These are phyloP conservation scores for Thelonectria olida DNA, from an alignment of 2,329 filamentous ascomycete genomes.

Conservation along the genomic window DNA sequence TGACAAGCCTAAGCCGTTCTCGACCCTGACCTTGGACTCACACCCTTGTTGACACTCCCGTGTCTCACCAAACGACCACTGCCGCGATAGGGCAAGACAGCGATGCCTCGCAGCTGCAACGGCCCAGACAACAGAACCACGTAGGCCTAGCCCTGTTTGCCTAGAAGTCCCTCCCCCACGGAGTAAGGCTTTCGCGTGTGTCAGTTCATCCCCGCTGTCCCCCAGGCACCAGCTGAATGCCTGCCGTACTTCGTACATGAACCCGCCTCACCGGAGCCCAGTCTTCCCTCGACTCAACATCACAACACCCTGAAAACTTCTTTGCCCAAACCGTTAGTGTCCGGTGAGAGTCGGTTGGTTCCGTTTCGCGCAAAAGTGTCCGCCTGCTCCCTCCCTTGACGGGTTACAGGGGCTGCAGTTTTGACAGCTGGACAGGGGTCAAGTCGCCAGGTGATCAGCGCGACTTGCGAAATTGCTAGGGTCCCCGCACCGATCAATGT, in stretches of 20 bases:
- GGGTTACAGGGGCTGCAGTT: constrained; percentile 25
- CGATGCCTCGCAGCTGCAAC: constrained; percentile 19
- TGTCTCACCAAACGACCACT: constrained; percentile 38
- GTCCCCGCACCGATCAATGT: constrained; percentile 30
- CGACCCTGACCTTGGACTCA: neutral
- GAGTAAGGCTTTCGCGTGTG: constrained; percentile 1
- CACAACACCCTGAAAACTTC: neutral
- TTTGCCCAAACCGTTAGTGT: constrained; percentile 29
- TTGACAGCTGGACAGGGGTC: constrained; percentile 33
- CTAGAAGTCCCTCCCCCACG: neutral
- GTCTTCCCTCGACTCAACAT: constrained; percentile 21
- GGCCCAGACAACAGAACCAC: constrained; percentile 1
- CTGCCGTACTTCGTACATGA: constrained; percentile 1
- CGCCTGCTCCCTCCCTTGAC: constrained; percentile 6
- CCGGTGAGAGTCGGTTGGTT: constrained; percentile 30
- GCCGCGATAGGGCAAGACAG: constrained; percentile 39
- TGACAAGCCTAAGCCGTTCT: neutral
- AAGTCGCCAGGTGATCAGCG: constrained; percentile 28
- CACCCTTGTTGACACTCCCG: constrained; percentile 43
- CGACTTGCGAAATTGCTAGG: constrained; percentile 29
- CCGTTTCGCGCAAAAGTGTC: constrained; percentile 14
- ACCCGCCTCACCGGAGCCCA: constrained; percentile 38
- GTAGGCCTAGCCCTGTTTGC: neutral
- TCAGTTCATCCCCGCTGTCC: neutral
- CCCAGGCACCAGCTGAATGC: constrained; percentile 9